These are phyloP conservation scores for Prunus padus DNA, from an alignment of 306 rosid genomes.

Conservation along the genomic window DNA sequence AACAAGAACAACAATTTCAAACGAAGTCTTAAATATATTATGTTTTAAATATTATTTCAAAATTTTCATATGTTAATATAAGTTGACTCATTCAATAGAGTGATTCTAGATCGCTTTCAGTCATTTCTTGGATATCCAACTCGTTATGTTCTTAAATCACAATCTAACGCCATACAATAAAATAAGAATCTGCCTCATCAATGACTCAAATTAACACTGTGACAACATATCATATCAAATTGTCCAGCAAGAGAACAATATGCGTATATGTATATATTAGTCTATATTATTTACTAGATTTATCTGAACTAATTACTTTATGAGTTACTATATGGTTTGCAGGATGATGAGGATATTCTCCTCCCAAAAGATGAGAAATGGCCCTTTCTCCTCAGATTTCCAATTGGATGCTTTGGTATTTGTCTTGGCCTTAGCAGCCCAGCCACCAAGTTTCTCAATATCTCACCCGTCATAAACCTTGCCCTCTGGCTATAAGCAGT, in stretches of 20 bases:
- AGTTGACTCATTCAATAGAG: background rate
- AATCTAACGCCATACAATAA: background rate
- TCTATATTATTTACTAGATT: no score
- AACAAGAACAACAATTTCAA: no score
- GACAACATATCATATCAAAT: no score
- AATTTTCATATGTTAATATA: background rate
- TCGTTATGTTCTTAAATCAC: background rate
- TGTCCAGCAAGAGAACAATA: no score
- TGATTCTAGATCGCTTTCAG: no score
- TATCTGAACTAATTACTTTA: background rate
- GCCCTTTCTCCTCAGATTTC: slow-evolving; percentile 89
- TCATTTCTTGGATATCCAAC: no score
- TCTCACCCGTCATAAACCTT: slow-evolving; percentile 51
- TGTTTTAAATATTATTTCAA: no score
- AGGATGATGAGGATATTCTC: slow-evolving; percentile 82
- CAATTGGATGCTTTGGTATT: slow-evolving; percentile 79
- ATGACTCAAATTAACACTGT: no score
- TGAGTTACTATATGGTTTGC: slow-evolving; percentile 1
- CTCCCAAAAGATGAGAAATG: slow-evolving; percentile 81
- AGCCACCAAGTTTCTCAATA: slow-evolving; percentile 60
- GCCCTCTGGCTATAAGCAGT: slow-evolving; percentile 60
- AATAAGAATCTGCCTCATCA: background rate
- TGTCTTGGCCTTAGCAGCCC: slow-evolving; percentile 88
- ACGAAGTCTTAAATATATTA: no score
- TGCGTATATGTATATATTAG: no score